Base-by-base conservation (phyloP, 177 flowering plant species). In the Telopea speciosissima region DNA sequence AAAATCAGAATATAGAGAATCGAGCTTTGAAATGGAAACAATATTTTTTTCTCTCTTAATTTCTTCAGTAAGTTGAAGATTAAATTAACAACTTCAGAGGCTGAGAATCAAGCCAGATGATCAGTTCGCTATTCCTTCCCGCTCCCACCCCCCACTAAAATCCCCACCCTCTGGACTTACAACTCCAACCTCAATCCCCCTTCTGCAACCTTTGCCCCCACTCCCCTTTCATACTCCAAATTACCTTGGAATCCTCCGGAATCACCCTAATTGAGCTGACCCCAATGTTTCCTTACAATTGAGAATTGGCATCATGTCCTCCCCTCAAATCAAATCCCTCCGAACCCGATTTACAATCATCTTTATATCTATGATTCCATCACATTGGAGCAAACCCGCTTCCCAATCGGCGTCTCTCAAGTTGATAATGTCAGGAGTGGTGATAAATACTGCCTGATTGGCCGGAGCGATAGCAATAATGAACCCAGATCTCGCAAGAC, bases 231-330 rank as follows among this genome's bases (percentile, higher is more conserved):
- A 97, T 95, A 69, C 99, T 95, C 74, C 99, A 76, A 24, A 95
- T 92, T 74, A 95, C 99, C 81, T 95, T 97, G 0, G 93, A 68
- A 80, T 95, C 99, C 84, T 95, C 99, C 0, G 99, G 99, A 63
- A 95, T 95, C 24, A 91, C 91, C 97, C 99, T 69, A 95, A 73
- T 83, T 92, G 79, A 0, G 93, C 81, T 80, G 92, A 70, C 10
- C 99, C 99, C 72, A 95, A 66, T 97, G 92, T 95, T 76, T 92
- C 99, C 68, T 95, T 97, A 65, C 92, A 89, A 74, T 95, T 97
- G 42, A 95, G 72, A 26, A 95, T 97, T 8, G 96, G 90, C 99
- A 95, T 95, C 99, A 92, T 95, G 78, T 95, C 99, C 81, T 95
- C 99, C 11, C 99, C 99, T 68, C 86, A 83, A 22, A 95, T 95